Conservation (phyloP, 495 filamentous ascomycete species). For the Emericellopsis terricola region DNA sequence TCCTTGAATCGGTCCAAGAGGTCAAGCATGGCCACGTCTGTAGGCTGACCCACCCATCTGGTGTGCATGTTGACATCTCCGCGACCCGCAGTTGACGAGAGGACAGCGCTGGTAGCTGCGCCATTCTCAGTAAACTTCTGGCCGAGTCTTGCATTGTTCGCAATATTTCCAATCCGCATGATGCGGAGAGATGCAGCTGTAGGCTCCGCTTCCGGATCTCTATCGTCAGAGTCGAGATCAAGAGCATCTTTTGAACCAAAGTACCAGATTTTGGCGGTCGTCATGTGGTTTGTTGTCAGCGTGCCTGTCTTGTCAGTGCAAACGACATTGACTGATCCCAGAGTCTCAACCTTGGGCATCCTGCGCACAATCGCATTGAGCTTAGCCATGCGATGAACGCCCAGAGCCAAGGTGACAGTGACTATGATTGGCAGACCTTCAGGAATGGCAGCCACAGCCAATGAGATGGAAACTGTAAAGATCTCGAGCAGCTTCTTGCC, state of each 20-base stretch:
- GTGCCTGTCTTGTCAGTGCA: conserved; percentile 98
- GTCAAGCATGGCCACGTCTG: conserved; percentile 89
- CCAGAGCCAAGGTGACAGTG: conserved; percentile 85
- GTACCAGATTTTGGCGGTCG: conserved; percentile 91
- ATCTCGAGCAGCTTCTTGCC: conserved; percentile 83
- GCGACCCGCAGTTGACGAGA: conserved; percentile 54
- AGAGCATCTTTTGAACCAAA: conserved; percentile 54
- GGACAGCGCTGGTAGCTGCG: conserved; percentile 51
- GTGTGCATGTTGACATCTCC: conserved; percentile 47
- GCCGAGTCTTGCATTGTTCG: conserved; percentile 80
- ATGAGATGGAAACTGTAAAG: conserved; percentile 92
- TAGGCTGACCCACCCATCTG: conserved; percentile 92
- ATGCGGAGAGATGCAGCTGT: conserved; percentile 61
- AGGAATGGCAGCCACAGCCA: conserved; percentile 92
- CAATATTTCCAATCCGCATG: conserved; percentile 81
- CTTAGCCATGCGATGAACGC: conserved; percentile 88
- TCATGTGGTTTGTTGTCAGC: conserved; percentile 95
- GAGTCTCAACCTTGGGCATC: conserved; percentile 88
- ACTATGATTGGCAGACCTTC: conserved; percentile 97
- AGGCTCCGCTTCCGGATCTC: conserved; percentile 37
- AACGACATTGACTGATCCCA: conserved; percentile 96
- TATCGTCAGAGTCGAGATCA: conserved; percentile 54
- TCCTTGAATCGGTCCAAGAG: conserved; percentile 77
- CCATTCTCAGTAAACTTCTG: conserved; percentile 35
- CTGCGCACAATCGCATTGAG: conserved; percentile 85